A percentile compares a stretch with the other conserved stretches of the same genome.
These are phyloP conservation scores for Sarocladium oryzae DNA, from an alignment of 2,329 filamentous ascomycete species.

Conservation along the genomic window DNA sequence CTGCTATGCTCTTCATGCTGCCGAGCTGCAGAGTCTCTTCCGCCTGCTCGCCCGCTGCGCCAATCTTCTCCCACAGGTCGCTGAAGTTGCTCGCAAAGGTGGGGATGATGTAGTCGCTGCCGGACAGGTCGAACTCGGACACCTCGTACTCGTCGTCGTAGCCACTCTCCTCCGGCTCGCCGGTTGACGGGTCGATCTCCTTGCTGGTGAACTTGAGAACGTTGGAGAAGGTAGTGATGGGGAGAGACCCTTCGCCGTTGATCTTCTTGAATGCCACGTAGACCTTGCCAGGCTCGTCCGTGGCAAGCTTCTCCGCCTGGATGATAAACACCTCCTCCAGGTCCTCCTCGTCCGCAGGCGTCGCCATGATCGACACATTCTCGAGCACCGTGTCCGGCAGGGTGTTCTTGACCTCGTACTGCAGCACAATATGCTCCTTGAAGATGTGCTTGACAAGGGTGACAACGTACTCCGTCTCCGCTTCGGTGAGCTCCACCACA, in stretches of 20 bases:
- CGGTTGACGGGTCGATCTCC: slow-evolving; percentile 92
- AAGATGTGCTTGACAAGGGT: slow-evolving; percentile 93
- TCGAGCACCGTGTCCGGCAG: slow-evolving; percentile 84
- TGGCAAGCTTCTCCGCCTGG: slow-evolving; percentile 72
- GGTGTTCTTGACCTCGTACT: slow-evolving; percentile 98
- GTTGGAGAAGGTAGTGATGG: slow-evolving; percentile 80
- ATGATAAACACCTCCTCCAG: slow-evolving; percentile 92
- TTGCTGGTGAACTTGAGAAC: slow-evolving; percentile 95
- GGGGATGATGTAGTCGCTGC: slow-evolving; percentile 90
- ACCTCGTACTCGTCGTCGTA: slow-evolving; percentile 99
- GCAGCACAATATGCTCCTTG: slow-evolving; percentile 91
- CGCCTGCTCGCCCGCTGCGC: slow-evolving; percentile 80
- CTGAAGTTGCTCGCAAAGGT: slow-evolving; percentile 93
- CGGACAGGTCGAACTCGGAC: slow-evolving; percentile 82
- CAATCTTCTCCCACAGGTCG: slow-evolving; percentile 90
- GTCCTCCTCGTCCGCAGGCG: slow-evolving; percentile 74
- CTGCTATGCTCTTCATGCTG: slow-evolving; percentile 84
- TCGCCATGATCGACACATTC: slow-evolving; percentile 77
- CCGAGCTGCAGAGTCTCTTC: slow-evolving; percentile 86
- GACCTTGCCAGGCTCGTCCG: slow-evolving; percentile 84
- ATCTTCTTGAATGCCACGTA: slow-evolving; percentile 92
- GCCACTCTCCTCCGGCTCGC: slow-evolving; percentile 82
- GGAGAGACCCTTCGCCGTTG: slow-evolving; percentile 68
- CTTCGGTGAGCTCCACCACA: slow-evolving; percentile 85
- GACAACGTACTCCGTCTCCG: slow-evolving; percentile 96